Base-by-base conservation (phyloP, 257 asterid species). In the Nicotiana knightiana region DNA sequence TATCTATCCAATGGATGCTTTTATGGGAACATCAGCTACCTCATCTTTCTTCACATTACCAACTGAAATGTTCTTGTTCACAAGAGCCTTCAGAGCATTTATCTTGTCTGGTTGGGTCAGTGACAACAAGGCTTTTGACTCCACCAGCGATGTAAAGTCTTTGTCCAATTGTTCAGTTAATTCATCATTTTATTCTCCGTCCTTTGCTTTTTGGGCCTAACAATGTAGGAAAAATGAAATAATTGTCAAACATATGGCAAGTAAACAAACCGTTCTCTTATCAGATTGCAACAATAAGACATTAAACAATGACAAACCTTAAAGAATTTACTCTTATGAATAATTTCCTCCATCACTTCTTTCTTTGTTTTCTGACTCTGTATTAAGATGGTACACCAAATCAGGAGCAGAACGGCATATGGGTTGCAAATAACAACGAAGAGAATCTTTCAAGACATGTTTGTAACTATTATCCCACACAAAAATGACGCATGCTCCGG, bases 141-240 rank as follows among this genome's bases (percentile, higher is more conserved):
- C 93, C 86, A 89, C 91, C 85, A 94, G 46, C 33, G 97, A 94
- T 63, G 91, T 16, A 82, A 94, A 96, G 67, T 92, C 90, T 71
- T 91, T 90, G 90, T 96, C 98, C 90, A 96, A 83, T 82, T 96
- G 93, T 18, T 93, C 94, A 4, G 85, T 81, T 46, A 94, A 85
- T 87, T 90, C 82, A 83, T 92, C 97, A 65, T 87, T 92, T 87
- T 94, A 97, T 87, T 96, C 97, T 87, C 94, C 94, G 5, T 91
- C 99, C 92, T 94, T 93, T 18, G 99, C 97, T 65, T 93, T 94
- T 89, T 96, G 90, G 82, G 99, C 99, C 99, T 96, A 89, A 65
- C 81, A 84, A n/a, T 28, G 88, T 61, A 70, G 70, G 59, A 65
- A 76, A 76, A 85, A 70, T 66, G 75, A 84, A 79, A 84, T 9